Evolutionary conservation across 2,329 filamentous ascomycete genomes (phyloP).

Genomic region (Cladosporium sp.): DNA sequence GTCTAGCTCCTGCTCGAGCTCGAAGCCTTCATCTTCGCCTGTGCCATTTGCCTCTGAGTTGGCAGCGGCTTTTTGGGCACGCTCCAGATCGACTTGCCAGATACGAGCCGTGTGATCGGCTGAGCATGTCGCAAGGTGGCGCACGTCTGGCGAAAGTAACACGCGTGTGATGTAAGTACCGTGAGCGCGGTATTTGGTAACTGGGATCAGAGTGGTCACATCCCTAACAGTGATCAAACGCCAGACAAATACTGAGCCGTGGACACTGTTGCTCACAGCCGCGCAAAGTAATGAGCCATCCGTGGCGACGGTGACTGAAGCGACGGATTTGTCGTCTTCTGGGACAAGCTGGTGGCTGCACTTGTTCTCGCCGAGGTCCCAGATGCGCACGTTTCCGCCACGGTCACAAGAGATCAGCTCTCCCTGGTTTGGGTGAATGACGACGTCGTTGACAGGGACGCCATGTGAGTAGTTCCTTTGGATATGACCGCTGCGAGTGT

Average conservation of each 20-base stretch:
- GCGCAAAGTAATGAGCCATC: conserved; percentile 92
- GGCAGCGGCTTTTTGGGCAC: conserved; percentile 21
- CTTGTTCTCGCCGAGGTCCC: conserved; percentile 95
- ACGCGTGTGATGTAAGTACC: conserved; percentile 91
- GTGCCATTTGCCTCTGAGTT: conserved; percentile 18
- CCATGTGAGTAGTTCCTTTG: conserved; percentile 93
- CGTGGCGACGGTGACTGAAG: conserved; percentile 92
- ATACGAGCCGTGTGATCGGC: conserved; percentile 95
- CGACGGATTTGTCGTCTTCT: conserved; percentile 90
- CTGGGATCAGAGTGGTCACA: conserved; percentile 77
- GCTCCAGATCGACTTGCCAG: conserved; percentile 79
- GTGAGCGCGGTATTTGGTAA: conserved; percentile 87
- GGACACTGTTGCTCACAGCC: conserved; percentile 68
- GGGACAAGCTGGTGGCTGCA: conserved; percentile 96
- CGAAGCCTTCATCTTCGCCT: conserved; percentile 50
- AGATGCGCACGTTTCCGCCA: conserved; percentile 87
- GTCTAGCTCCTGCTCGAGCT: conserved; percentile 81
- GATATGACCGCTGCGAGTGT: conserved; percentile 79
- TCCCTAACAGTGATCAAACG: conserved; percentile 82
- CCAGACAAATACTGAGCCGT: conserved; percentile 99
- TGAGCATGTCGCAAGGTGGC: conserved; percentile 89
- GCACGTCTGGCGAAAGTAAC: conserved; percentile 87
- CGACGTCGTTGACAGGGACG: conserved; percentile 90
- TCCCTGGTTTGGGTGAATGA: conserved; percentile 98
- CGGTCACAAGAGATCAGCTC: conserved; percentile 97